Evolutionary conservation across 2,329 filamentous ascomycete species (phyloP).

Genomic region (Verticillium nubilum): DNA sequence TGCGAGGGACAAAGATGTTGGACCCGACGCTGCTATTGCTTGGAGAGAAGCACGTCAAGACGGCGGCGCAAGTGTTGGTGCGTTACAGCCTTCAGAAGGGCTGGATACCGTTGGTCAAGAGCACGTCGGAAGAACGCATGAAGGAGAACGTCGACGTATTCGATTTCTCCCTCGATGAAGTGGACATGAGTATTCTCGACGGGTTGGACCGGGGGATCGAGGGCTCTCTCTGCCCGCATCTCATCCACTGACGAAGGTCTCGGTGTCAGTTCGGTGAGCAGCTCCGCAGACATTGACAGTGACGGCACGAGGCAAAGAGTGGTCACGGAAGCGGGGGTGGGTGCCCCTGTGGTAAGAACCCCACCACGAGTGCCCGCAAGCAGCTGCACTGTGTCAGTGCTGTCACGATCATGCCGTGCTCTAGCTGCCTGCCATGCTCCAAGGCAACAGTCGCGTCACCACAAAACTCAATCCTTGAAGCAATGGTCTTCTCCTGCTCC

Average conservation of each 20-base stretch:
- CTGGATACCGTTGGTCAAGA: constrained; percentile 65
- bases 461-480: background rate
- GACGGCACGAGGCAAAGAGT: no score
- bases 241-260: background rate
- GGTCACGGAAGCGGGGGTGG: no score
- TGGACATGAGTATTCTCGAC: constrained; percentile 47
- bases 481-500: background rate
- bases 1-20: constrained; percentile 27
- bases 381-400: background rate
- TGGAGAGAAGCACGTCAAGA: constrained; percentile 53
- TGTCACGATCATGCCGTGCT: background rate
- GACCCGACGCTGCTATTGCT: constrained; percentile 50
- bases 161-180: constrained; percentile 48
- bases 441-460: background rate
- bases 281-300: no score
- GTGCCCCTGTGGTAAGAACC: background rate
- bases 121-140: constrained; percentile 53
- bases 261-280: background rate
- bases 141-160: constrained; percentile 55
- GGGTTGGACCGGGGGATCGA: constrained; percentile 11
- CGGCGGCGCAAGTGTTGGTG: constrained; percentile 60
- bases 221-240: background rate
- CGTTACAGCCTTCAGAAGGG: constrained; percentile 66
- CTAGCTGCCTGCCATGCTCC: background rate
- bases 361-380: background rate